Base-by-base conservation (phyloP, 1,139 yeast genomes). In the Scheffersomyces cryptocercus region DNA sequence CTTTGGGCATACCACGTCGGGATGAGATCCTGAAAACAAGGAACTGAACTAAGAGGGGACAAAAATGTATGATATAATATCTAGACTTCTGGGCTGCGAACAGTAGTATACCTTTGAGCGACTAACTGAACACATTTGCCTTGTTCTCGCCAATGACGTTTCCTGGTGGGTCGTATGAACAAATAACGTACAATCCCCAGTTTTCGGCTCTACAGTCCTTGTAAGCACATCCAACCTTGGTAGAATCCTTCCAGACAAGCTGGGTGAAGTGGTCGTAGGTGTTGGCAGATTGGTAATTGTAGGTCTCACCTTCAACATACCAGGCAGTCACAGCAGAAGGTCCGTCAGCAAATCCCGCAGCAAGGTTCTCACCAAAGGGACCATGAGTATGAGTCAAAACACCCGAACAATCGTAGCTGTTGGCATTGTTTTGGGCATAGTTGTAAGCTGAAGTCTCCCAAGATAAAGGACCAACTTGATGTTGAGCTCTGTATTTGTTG, bases 201-300 rank as follows among this genome's bases (percentile, higher is more conserved):
- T 46, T 45, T 16, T 51, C 43, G 38, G 54, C 45, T 10, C 50
- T 40, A 38, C 85, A 81, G 48, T 73, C 71, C 52, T 73, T 68
- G 62, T 73, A 71, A 46, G 88, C 96, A 70, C 97, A 89, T 34
- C 96, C 96, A 15, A 89, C 64, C 61, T 79, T 65, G 34, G 83
- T 75, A 46, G 90, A 70, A 29, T 70, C 65, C 64, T 82, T 83
- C 96, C 97, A 89, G 41, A 89, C 84, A 50, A 89, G 77, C 67
- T 87, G 95, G 36, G 96, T 88, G 73, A 88, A 89, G 68, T 89
- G 97, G 51, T 87, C 84, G 48, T 83, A 68, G 15, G 57, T 49
- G 37, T 55, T 55, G 28, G 68, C 62, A 16, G 64, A 39, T 9
- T 20, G 28, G 46, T 54, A 60, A 42, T 50, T 43, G 43, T 52